These are phyloP conservation scores for Umbilicus rupestris DNA, from an alignment of 164 flowering plant species.

Conservation along the genomic window DNA sequence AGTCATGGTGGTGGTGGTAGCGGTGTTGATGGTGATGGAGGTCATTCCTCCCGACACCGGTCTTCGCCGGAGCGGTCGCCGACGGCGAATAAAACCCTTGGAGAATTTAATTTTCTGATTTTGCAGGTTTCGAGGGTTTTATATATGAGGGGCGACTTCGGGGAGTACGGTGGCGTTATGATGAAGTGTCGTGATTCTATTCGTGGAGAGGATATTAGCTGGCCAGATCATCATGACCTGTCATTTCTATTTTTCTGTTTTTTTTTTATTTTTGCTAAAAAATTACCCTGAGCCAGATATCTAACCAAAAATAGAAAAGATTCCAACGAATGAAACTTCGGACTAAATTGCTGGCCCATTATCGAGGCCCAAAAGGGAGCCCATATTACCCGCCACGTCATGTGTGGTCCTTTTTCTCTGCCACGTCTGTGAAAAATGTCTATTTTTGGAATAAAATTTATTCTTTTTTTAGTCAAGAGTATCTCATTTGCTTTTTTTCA, in stretches of 20 bases:
- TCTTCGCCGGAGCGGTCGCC: slow-evolving; percentile 3
- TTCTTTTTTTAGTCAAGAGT: no score
- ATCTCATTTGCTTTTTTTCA: no score
- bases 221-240: neutral
- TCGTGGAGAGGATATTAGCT: neutral
- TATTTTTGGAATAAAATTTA: no score
- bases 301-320: neutral
- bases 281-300: neutral
- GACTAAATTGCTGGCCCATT: neutral
- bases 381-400: no score
- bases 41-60: neutral
- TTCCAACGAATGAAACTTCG: neutral
- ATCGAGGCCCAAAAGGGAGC: neutral
- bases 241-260: neutral
- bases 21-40: neutral
- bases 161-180: neutral
- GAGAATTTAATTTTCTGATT: neutral
- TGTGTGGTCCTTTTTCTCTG: no score
- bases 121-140: neutral
- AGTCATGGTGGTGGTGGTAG: neutral
- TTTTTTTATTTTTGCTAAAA: no score
- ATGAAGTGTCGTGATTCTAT: neutral
- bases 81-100: neutral
- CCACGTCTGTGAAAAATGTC: no score
- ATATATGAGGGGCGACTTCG: neutral